Evolutionary conservation across 768 basidiomycete genomes (phyloP).

Genomic region (Pilatotrama ljubarskyi): DNA sequence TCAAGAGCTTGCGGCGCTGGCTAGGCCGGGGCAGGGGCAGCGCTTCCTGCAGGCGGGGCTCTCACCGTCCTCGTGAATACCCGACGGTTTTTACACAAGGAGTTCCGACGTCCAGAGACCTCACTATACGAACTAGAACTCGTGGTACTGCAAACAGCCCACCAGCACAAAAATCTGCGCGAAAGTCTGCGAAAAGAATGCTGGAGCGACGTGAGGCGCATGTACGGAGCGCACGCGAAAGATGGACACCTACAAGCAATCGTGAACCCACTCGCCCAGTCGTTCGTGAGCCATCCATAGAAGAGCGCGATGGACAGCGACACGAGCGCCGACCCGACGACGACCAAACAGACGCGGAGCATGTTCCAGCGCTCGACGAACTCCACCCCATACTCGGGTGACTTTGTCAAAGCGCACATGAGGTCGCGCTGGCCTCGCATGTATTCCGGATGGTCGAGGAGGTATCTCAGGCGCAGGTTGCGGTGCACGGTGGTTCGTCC

Average conservation of each 20-base stretch:
- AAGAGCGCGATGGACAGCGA: conserved; percentile 5
- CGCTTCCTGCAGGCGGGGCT: neutral
- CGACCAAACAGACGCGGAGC: conserved; percentile 4
- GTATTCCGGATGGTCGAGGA: conserved; percentile 13
- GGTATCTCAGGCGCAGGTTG: conserved; percentile 13
- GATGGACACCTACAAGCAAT: conserved; percentile 12
- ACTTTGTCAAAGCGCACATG: conserved; percentile 11
- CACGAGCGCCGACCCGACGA: conserved; percentile 5
- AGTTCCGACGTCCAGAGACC: no score
- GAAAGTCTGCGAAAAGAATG: conserved; percentile 10
- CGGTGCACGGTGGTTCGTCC: neutral
- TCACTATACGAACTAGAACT: neutral
- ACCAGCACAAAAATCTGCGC: neutral
- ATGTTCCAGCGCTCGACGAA: conserved; percentile 21
- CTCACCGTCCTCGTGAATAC: neutral
- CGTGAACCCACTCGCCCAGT: conserved; percentile 16
- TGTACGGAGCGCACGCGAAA: neutral
- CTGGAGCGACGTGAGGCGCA: neutral
- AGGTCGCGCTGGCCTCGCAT: conserved; percentile 14
- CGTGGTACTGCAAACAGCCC: neutral
- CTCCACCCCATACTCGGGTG: conserved; percentile 13
- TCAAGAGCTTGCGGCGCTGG: no score
- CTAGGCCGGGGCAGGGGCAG: no score
- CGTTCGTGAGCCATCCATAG: neutral
- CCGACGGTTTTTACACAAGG: no score